phyloP scores from a whole-genome alignment of 2,329 filamentous ascomycete genomes.

The Escovopsis sp. region DNA sequence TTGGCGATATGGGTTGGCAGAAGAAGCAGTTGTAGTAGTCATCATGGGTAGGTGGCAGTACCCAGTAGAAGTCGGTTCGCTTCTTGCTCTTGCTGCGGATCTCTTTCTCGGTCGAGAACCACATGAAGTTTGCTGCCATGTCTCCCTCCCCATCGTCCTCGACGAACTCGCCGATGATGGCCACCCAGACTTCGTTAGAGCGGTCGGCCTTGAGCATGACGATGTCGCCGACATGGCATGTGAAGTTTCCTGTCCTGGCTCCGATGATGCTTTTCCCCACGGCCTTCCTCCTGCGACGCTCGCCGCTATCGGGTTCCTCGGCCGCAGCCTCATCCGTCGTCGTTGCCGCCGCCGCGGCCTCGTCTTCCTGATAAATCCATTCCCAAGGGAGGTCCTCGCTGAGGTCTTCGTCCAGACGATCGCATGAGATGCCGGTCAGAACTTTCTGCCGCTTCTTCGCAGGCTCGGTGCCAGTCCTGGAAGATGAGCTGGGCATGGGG shows the following conservation, averaged over 20 bases:
- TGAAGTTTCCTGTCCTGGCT: constrained; percentile 67
- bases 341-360: constrained; percentile 19
- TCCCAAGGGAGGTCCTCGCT: constrained; percentile 62
- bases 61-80: constrained; percentile 59
- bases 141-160: constrained; percentile 49
- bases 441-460: constrained; percentile 8
- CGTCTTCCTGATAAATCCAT: constrained; percentile 47
- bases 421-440: constrained; percentile 44
- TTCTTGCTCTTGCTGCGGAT: constrained; percentile 74
- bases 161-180: constrained; percentile 69
- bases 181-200: constrained; percentile 79
- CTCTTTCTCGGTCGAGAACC: constrained; percentile 88
- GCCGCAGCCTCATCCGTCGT: constrained; percentile 10
- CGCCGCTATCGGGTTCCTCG: constrained; percentile 13
- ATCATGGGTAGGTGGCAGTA: constrained; percentile 20
- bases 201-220: constrained; percentile 81
- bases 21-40: too few relatives aligned
- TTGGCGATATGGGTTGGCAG: too few relatives aligned
- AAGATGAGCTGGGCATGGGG: constrained; percentile 12
- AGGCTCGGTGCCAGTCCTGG: constrained; percentile 8
- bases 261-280: constrained; percentile 48
- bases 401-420: constrained; percentile 82
- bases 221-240: constrained; percentile 67
- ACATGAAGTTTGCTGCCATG: constrained; percentile 81
- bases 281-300: constrained; percentile 21